These are phyloP conservation scores for Fagopyrum homotropicum DNA, from an alignment of 148 eudicot species.

Conservation along the genomic window DNA sequence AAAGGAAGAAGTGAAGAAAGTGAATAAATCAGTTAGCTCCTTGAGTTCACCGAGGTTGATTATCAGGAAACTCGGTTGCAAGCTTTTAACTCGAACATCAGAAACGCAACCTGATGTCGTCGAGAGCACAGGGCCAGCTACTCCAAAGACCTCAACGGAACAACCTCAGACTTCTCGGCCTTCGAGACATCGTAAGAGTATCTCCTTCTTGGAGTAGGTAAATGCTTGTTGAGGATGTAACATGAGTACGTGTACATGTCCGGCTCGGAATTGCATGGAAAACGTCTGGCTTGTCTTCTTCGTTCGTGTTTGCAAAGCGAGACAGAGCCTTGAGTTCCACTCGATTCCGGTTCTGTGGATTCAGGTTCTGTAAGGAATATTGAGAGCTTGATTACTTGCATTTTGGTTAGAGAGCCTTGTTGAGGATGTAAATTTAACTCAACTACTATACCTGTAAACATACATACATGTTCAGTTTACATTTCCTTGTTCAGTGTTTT, in stretches of 20 bases:
- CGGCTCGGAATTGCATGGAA: slow-evolving; percentile 14
- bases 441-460: background rate
- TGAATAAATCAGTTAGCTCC: slow-evolving; percentile 54
- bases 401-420: background rate
- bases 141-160: slow-evolving; percentile 53
- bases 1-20: slow-evolving; percentile 68
- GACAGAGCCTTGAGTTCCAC: slow-evolving; percentile 11
- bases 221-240: background rate
- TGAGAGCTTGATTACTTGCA: slow-evolving; percentile 1
- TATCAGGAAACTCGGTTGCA: slow-evolving; percentile 52
- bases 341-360: background rate
- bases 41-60: slow-evolving; percentile 47
- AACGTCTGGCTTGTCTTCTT: background rate
- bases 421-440: background rate
- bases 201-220: slow-evolving; percentile 25
- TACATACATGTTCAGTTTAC: too few relatives aligned
- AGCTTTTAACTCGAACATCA: slow-evolving; percentile 43
- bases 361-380: background rate
- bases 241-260: too few relatives aligned
- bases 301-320: background rate
- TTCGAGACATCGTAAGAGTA: slow-evolving; percentile 51
- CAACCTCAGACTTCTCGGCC: slow-evolving; percentile 30
- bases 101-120: slow-evolving; percentile 35
- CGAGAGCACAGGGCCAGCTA: slow-evolving; percentile 38
- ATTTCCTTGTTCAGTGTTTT: too few relatives aligned